phyloP scores from a whole-genome alignment of 495 filamentous ascomycete genomes.

The Baudoinia panamericana region DNA sequence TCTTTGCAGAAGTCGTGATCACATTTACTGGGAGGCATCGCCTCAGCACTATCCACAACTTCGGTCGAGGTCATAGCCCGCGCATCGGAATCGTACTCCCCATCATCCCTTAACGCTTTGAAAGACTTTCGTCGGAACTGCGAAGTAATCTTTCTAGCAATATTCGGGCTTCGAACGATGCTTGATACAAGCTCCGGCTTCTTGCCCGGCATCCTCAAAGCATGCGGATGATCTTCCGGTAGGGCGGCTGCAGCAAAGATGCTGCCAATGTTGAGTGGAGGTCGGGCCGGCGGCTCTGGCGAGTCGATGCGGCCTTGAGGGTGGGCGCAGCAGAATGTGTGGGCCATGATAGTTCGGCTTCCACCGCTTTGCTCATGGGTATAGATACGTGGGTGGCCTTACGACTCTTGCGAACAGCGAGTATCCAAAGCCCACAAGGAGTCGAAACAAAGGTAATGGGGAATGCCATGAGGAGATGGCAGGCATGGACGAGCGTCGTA shows the following conservation, averaged over 20 bases:
- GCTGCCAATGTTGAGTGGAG: conserved; percentile 5
- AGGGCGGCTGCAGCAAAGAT: conserved; percentile 17
- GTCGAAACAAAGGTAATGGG: too few relatives aligned
- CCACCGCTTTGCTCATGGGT: too few relatives aligned
- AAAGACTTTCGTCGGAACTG: conserved; percentile 10
- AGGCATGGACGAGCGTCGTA: too few relatives aligned
- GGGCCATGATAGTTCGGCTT: conserved; percentile 2
- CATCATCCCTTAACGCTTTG: conserved; percentile 6
- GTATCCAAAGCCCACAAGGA: too few relatives aligned
- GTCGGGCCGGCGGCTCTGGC: conserved; percentile 13
- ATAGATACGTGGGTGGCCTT: too few relatives aligned
- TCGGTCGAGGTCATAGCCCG: conserved; percentile 3
- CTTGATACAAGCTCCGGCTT: conserved; percentile 4
- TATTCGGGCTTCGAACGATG: conserved; percentile 14
- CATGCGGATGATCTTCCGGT: conserved; percentile 20
- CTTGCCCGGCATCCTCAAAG: conserved; percentile 10
- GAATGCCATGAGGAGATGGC: too few relatives aligned
- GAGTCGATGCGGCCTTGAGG: conserved; percentile 17
- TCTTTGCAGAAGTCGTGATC: too few relatives aligned
- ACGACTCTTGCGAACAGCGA: too few relatives aligned
- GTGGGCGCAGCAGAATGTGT: conserved; percentile 15
- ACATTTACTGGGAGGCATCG: neutral
- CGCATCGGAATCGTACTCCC: conserved; percentile 13
- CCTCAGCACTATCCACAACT: conserved; percentile 1
- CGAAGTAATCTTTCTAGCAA: conserved; percentile 16